phyloP scores from a whole-genome alignment of 306 rosid species.

The Coriaria nepalensis region DNA sequence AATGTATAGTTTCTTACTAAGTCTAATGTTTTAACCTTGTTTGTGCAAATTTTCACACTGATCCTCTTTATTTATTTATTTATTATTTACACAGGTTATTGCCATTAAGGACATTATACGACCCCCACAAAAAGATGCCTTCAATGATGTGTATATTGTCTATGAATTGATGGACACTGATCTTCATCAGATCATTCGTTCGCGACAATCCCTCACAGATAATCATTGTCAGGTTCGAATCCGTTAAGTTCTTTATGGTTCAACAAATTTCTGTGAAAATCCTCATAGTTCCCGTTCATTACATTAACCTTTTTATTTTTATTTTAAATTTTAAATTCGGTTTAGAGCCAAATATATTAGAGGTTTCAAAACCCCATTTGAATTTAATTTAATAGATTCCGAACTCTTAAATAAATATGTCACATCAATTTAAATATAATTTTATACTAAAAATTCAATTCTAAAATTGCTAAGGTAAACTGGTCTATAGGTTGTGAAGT shows the following conservation, averaged over 20 bases:
- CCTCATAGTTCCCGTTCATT: no score
- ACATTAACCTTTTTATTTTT: no score
- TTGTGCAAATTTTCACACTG: not conserved
- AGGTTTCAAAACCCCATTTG: no score
- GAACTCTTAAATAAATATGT: no score
- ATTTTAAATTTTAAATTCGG: no score
- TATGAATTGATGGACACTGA: constrained; percentile 97
- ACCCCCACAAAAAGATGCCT: constrained; percentile 64
- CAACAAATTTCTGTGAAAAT: not conserved
- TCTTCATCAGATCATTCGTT: constrained; percentile 80
- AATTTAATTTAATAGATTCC: no score
- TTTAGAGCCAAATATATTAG: no score
- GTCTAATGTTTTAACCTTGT: not conserved
- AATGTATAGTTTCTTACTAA: constrained; percentile 33
- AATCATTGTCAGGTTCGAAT: constrained; percentile 77
- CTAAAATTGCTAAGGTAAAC: no score
- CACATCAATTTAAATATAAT: no score
- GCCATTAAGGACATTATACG: constrained; percentile 63
- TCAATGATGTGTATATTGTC: constrained; percentile 88
- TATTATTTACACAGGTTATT: constrained; percentile 35
- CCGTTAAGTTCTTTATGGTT: not conserved
- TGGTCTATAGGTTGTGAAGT: no score
- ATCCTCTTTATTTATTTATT: constrained; percentile 6
- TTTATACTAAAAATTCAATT: no score
- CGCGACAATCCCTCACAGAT: constrained; percentile 55